These are phyloP conservation scores for Hypoxylon sp. DNA, from an alignment of 2,329 filamentous ascomycete species.

Conservation along the genomic window DNA sequence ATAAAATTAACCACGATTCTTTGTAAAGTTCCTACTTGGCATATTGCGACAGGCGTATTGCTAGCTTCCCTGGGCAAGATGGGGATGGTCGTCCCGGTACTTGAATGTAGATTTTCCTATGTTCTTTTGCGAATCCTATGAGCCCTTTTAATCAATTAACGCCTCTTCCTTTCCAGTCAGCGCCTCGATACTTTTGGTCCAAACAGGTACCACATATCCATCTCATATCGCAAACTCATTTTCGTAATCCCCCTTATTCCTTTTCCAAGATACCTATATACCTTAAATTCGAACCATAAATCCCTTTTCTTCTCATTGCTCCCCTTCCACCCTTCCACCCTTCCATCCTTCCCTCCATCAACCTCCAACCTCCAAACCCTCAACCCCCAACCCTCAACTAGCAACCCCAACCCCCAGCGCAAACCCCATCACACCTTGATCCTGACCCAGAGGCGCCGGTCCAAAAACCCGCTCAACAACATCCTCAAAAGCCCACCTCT, in stretches of 20 bases:
- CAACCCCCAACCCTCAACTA: too few relatives aligned
- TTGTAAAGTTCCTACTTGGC: neutral
- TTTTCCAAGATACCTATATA: neutral
- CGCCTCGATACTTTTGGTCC: neutral
- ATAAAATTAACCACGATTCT: neutral
- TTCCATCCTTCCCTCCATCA: too few relatives aligned
- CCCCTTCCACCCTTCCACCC: too few relatives aligned
- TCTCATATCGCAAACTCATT: neutral
- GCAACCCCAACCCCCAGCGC: too few relatives aligned
- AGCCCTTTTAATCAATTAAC: neutral
- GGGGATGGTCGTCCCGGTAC: neutral
- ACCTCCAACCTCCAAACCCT: too few relatives aligned
- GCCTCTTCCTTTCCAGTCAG: neutral
- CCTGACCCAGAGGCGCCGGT: neutral
- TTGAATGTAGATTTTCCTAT: neutral
- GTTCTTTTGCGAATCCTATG: too few relatives aligned
- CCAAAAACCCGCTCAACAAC: conserved; percentile 59
- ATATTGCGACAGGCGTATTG: neutral
- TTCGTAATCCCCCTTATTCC: neutral
- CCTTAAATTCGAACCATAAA: neutral
- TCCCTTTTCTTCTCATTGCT: neutral
- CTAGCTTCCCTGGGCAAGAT: neutral
- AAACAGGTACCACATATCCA: neutral
- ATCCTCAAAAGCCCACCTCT: conserved; percentile 61
- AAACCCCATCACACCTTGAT: neutral